Evolutionary conservation across 2,329 filamentous ascomycete species (phyloP).

Genomic region (Aschersonia sp.): DNA sequence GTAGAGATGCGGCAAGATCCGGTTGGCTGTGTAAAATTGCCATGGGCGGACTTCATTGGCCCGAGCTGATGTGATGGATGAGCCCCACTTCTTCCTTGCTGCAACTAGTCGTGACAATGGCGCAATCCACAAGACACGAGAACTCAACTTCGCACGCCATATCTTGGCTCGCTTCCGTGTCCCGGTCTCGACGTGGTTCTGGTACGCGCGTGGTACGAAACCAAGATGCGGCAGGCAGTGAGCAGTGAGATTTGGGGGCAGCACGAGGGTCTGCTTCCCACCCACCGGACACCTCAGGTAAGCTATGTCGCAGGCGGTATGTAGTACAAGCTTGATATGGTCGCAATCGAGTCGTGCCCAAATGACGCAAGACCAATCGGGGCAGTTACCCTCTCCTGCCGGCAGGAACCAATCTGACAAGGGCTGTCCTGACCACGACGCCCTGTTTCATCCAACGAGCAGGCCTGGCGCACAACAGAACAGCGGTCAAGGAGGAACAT

Average conservation of each 20-base stretch:
- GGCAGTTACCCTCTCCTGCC: too few species aligned
- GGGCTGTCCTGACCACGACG: too few species aligned
- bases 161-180: neutral
- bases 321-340: neutral
- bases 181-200: neutral
- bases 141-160: slow-evolving; percentile 2
- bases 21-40: neutral
- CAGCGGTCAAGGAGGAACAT: neutral
- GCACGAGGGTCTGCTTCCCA: neutral
- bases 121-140: slow-evolving; percentile 1
- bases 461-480: neutral
- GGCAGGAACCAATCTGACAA: too few species aligned
- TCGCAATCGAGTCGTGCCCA: too few species aligned
- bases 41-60: neutral
- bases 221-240: neutral
- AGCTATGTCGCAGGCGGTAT: neutral
- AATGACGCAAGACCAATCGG: too few species aligned
- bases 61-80: neutral
- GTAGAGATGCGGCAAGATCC: neutral
- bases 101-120: slow-evolving; percentile 1
- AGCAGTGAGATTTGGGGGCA: neutral
- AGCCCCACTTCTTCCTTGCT: neutral
- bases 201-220: neutral
- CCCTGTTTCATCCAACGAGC: neutral
- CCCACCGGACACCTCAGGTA: neutral